Evolutionary conservation across 768 basidiomycete genomes (phyloP).

Genomic region (Leucosporidium scottii): DNA sequence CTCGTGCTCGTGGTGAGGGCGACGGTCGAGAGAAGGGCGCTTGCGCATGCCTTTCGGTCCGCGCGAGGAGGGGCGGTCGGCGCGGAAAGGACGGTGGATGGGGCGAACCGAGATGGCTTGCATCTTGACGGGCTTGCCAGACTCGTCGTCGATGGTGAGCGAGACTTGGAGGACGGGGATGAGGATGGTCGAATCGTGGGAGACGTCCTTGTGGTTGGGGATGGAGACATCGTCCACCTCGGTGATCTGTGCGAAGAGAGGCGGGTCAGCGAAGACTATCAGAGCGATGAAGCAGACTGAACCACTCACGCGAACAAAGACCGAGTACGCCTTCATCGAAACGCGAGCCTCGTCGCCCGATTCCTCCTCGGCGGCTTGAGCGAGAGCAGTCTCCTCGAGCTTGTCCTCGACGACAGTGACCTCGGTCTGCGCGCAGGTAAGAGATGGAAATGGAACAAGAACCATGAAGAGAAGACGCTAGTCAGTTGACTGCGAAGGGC

Average conservation of each 20-base stretch:
- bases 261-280: background rate
- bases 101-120: background rate
- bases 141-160: background rate
- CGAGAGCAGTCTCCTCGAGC: background rate
- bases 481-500: background rate
- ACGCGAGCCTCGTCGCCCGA: background rate
- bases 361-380: background rate
- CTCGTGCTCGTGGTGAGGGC: no score
- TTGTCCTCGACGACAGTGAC: background rate
- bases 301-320: background rate
- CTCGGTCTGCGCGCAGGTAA: background rate
- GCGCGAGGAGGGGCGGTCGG: no score
- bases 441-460: no score
- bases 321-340: background rate
- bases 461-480: background rate
- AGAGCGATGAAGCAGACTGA: no score
- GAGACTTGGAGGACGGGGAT: constrained; percentile 2
- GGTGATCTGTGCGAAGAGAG: background rate
- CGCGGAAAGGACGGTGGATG: no score
- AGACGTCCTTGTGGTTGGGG: background rate
- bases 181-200: constrained; percentile 1
- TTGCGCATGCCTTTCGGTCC: background rate
- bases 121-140: background rate
- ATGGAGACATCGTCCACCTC: background rate
- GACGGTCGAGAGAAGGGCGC: background rate